Percentiles rank a stretch among this genome's conserved stretches.
phyloP scores from a whole-genome alignment of 2,329 filamentous ascomycete species.

The Aspergillus sp. region DNA sequence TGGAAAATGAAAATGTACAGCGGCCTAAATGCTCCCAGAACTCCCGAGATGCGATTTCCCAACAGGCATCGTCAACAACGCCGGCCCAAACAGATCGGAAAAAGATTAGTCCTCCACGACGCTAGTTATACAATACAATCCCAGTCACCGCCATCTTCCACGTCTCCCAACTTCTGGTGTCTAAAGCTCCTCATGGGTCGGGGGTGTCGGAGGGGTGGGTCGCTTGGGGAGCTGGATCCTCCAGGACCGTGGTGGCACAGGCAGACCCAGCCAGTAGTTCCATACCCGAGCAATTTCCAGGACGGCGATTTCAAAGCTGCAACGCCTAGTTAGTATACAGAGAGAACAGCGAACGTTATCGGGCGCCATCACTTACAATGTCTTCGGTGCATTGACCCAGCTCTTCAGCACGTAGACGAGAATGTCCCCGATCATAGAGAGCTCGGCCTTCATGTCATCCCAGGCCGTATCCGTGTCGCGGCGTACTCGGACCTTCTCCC shows the following conservation, averaged over 20 bases:
- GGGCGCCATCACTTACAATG: slow-evolving; percentile 61
- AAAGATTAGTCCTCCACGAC: not conserved
- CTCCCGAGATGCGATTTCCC: not conserved
- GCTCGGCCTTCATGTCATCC: slow-evolving; percentile 66
- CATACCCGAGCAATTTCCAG: slow-evolving; percentile 59
- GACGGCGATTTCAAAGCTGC: slow-evolving; percentile 54
- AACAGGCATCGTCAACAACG: slow-evolving; percentile 1
- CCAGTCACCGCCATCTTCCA: not conserved
- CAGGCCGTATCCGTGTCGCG: slow-evolving; percentile 48
- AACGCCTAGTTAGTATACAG: not conserved
- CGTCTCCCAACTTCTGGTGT: slow-evolving; percentile 29
- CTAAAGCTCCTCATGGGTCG: slow-evolving; percentile 39
- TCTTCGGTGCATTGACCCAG: slow-evolving; percentile 70
- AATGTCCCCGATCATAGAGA: slow-evolving; percentile 62
- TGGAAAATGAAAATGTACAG: not conserved
- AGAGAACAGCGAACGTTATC: not conserved
- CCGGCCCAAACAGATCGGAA: not conserved
- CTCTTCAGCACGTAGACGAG: slow-evolving; percentile 66
- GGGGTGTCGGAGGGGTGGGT: slow-evolving; percentile 17
- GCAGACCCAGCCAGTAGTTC: slow-evolving; percentile 65
- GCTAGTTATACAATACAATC: slow-evolving; percentile 2
- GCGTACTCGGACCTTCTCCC: slow-evolving; percentile 30
- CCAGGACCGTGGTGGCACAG: slow-evolving; percentile 60
- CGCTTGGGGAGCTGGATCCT: slow-evolving; percentile 48
- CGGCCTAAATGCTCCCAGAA: not conserved